Percentiles rank a stretch among this genome's conserved stretches.
These are phyloP conservation scores for Exophiala sp. DNA, from an alignment of 2,329 filamentous ascomycete species.

Conservation along the genomic window DNA sequence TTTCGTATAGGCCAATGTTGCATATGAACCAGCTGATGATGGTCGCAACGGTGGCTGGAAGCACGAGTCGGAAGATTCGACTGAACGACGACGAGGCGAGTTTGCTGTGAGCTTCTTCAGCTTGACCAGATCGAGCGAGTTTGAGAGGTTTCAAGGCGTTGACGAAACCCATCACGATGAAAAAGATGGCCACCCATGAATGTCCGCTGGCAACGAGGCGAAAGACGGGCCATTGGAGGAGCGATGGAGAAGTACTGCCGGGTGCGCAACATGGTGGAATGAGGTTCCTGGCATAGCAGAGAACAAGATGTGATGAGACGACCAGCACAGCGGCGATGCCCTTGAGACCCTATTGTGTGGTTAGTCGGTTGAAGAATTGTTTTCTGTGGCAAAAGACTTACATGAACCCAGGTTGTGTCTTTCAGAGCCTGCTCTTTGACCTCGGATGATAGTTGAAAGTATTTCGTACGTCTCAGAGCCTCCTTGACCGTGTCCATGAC, in stretches of 20 bases:
- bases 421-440: constrained; percentile 24
- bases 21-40: constrained; percentile 54
- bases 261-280: constrained; percentile 46
- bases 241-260: constrained; percentile 34
- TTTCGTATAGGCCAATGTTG: constrained; percentile 56
- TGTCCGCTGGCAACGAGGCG: constrained; percentile 60
- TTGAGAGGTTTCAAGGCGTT: constrained; percentile 61
- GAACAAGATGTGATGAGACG: constrained; percentile 53
- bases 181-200: constrained; percentile 64
- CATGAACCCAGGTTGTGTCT: constrained; percentile 31
- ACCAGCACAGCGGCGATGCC: constrained; percentile 55
- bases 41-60: constrained; percentile 56
- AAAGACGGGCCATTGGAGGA: constrained; percentile 58
- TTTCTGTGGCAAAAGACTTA: constrained; percentile 12
- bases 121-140: constrained; percentile 53
- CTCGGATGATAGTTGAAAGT: constrained; percentile 12
- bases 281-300: constrained; percentile 51
- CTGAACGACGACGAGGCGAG: constrained; percentile 58
- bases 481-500: constrained; percentile 11
- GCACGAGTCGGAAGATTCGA: constrained; percentile 55
- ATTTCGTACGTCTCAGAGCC: not conserved
- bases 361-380: not conserved
- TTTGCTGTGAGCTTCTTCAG: constrained; percentile 51
- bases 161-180: constrained; percentile 63
- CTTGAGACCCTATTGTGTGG: constrained; percentile 49